Percentiles rank a stretch among this genome's conserved stretches.
These are phyloP conservation scores for Ocimum tenuiflorum DNA, from an alignment of 257 asterid species.

Conservation along the genomic window DNA sequence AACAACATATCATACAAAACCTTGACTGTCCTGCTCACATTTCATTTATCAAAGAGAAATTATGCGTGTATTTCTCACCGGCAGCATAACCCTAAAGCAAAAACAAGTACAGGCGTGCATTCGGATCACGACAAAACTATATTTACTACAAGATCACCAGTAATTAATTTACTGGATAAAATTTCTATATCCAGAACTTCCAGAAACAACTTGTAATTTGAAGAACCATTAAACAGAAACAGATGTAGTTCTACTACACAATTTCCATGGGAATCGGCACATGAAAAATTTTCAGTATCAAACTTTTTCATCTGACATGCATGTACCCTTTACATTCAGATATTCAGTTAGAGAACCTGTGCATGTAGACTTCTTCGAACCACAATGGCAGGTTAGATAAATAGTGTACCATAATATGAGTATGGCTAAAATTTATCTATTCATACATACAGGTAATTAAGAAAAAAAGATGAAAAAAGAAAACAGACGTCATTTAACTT, in stretches of 20 bases:
- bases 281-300: not conserved
- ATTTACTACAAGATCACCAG: not conserved
- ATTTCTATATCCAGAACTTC: not conserved
- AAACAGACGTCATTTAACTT: not conserved
- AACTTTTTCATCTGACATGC: conserved; percentile 11
- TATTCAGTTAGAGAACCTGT: conserved; percentile 25
- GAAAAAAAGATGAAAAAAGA: not conserved
- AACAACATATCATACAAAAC: not conserved
- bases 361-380: conserved; percentile 34
- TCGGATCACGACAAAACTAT: not conserved
- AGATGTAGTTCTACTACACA: not conserved
- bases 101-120: not conserved
- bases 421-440: not conserved
- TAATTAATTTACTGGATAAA: not conserved
- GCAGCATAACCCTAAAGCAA: not conserved
- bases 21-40: not conserved
- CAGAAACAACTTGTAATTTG: not conserved
- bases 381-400: conserved; percentile 25
- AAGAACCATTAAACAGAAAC: not conserved
- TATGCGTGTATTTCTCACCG: not conserved
- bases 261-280: conserved; percentile 4
- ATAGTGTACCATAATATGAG: conserved; percentile 14
- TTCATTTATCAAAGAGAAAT: not conserved
- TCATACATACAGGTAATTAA: conserved; percentile 9
- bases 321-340: not conserved